Evolutionary conservation across 441 rosid species (phyloP).

Genomic region (Populus trichocarpa): DNA sequence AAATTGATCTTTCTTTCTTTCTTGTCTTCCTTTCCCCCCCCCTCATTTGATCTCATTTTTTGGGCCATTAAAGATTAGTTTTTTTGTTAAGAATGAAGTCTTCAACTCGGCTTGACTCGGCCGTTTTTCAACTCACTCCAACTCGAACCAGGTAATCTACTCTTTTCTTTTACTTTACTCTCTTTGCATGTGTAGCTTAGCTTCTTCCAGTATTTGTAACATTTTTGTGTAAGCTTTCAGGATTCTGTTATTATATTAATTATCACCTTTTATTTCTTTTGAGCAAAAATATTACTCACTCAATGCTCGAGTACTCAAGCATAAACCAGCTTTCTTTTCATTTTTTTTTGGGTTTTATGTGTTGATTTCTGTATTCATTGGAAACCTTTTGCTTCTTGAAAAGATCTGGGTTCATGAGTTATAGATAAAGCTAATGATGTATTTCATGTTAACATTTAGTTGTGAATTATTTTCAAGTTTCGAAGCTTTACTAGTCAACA

Average conservation of each 20-base stretch:
- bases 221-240: not conserved
- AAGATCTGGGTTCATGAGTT: slow-evolving; percentile 9
- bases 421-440: not conserved
- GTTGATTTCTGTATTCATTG: not conserved
- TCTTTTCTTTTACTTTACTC: not conserved
- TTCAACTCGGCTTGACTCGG: slow-evolving; percentile 77
- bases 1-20: not conserved
- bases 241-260: not conserved
- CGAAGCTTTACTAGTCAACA: not conserved
- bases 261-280: not conserved
- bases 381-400: slow-evolving; percentile 5
- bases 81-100: slow-evolving; percentile 56
- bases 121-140: slow-evolving; percentile 96
- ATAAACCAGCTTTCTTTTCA: not conserved
- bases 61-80: slow-evolving; percentile 22
- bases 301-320: not conserved
- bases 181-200: not conserved
- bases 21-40: slow-evolving; percentile 9
- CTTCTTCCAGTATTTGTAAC: not conserved
- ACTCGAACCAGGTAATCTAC: slow-evolving; percentile 81
- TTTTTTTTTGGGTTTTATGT: not conserved
- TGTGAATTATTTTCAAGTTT: not conserved
- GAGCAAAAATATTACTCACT: not conserved
- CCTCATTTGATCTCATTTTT: slow-evolving; percentile 25
- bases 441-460: not conserved